Evolutionary conservation across 306 rosid genomes (phyloP), one percentile per base, ranked within the genome.

Genomic region (Corylus avellana): DNA sequence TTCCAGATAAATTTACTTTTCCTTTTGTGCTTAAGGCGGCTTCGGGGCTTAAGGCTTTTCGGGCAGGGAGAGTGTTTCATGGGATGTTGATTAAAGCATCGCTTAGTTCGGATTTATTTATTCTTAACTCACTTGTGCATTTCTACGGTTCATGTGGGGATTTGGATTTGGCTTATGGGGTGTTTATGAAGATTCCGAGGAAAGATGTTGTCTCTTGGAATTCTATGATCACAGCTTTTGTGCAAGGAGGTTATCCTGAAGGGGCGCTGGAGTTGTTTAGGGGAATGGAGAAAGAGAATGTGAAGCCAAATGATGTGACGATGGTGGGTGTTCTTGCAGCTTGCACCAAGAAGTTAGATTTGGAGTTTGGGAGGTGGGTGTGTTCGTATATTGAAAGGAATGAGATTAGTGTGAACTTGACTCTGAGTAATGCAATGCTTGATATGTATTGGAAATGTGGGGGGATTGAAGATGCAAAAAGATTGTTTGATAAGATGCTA

Each of bases 161-260:
- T 77, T 79, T 86, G 77, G 86, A 87, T 50, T 59, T 82, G 35
- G 92, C 91, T 1, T 46, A 80, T 69, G 77, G 75, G n/a, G 81
- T 89, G 53, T 89, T 91, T 79, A 49, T 42, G 72, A 87, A 84
- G 39, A 85, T 80, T 77, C 77, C 77, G 1, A 55, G 54, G 7
- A 88, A 78, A 81, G 91, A 88, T 49, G 82, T 91, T 14, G 95
- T 88, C 46, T 87, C 91, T 66, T 91, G 92, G 95, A 91, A 91
- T 72, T 88, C 95, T 66, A 84, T 91, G 77, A 89, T 91, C 59
- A 82, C 53, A 2, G 85, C 85, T 75, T 87, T 81, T 51, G 80
- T 79, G 22, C 88, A 76, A 78, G 86, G 92, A 17, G 83, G 85
- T 9, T 80, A 54, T 39, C 89, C 90, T 0, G 81, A 84, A 50